A percentile compares a stretch with the other conserved stretches of the same genome.
Evolutionary conservation across 2,329 filamentous ascomycete species (phyloP).

Genomic region (Sclerotinia minor): DNA sequence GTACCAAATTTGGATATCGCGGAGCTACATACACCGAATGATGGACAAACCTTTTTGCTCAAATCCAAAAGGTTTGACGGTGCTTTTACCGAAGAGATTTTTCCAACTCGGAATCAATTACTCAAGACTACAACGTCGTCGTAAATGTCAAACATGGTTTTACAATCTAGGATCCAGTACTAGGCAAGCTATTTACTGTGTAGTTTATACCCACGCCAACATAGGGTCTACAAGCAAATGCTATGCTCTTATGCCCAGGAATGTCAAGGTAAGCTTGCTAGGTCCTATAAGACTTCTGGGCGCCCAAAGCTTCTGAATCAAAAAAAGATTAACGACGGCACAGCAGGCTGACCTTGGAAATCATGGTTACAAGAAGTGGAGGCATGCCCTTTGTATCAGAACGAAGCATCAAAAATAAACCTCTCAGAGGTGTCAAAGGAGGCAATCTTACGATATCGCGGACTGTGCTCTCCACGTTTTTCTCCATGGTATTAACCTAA

Average conservation of each 20-base stretch:
- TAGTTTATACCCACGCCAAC: constrained; percentile 49
- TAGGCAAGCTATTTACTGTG: constrained; percentile 45
- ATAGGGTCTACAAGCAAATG: constrained; percentile 46
- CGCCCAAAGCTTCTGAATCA: constrained; percentile 34
- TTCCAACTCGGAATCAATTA: constrained; percentile 28
- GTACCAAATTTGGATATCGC: constrained; percentile 42
- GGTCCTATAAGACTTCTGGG: constrained; percentile 26
- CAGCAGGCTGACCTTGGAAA: constrained; percentile 38
- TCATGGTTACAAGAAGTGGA: constrained; percentile 41
- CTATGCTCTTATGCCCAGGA: constrained; percentile 43
- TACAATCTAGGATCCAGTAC: constrained; percentile 45
- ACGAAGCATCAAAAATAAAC: constrained; percentile 12
- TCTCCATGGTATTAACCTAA: neutral
- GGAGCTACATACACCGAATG: constrained; percentile 35
- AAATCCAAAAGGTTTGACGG: constrained; percentile 42
- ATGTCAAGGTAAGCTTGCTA: constrained; percentile 4
- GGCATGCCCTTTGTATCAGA: constrained; percentile 34
- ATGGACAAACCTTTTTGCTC: constrained; percentile 45
- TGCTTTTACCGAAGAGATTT: constrained; percentile 43
- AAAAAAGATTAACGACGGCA: constrained; percentile 37
- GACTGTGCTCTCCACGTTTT: constrained; percentile 4
- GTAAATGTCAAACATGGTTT: constrained; percentile 51
- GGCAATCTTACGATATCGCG: constrained; percentile 9
- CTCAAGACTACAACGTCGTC: constrained; percentile 42
- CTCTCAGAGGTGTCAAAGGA: neutral